These are phyloP conservation scores for Russula brevipes DNA, from an alignment of 768 basidiomycete genomes.

Conservation along the genomic window DNA sequence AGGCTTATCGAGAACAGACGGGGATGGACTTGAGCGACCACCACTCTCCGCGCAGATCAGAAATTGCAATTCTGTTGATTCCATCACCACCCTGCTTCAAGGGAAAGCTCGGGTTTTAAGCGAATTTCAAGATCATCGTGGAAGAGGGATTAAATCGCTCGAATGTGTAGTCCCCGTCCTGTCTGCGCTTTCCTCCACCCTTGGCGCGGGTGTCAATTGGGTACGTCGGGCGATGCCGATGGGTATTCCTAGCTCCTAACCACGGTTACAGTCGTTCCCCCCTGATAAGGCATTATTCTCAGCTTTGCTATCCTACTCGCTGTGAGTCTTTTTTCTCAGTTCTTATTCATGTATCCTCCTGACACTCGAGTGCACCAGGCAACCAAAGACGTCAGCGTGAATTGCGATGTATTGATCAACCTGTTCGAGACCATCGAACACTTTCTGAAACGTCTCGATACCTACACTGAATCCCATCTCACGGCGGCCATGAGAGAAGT, in stretches of 20 bases:
- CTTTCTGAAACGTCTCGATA: too few species aligned
- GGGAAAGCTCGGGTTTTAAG: not conserved
- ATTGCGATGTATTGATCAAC: too few species aligned
- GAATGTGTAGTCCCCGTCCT: not conserved
- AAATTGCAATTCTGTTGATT: not conserved
- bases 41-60: not conserved
- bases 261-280: too few species aligned
- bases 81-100: not conserved
- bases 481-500: too few species aligned
- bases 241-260: not conserved
- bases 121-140: not conserved
- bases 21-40: not conserved
- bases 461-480: too few species aligned
- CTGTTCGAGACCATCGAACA: too few species aligned
- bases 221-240: not conserved
- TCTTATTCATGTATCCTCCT: too few species aligned
- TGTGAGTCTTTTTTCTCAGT: too few species aligned
- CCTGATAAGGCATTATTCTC: too few species aligned
- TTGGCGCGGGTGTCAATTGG: not conserved
- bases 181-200: not conserved
- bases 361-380: too few species aligned
- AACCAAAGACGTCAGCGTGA: too few species aligned
- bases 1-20: not conserved
- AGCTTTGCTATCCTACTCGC: too few species aligned
- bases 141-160: not conserved